A percentile compares a stretch with the other conserved stretches of the same genome.
These are phyloP conservation scores for Entomortierella lignicola DNA, from an alignment of 192 early-diverging fungal species.

Conservation along the genomic window DNA sequence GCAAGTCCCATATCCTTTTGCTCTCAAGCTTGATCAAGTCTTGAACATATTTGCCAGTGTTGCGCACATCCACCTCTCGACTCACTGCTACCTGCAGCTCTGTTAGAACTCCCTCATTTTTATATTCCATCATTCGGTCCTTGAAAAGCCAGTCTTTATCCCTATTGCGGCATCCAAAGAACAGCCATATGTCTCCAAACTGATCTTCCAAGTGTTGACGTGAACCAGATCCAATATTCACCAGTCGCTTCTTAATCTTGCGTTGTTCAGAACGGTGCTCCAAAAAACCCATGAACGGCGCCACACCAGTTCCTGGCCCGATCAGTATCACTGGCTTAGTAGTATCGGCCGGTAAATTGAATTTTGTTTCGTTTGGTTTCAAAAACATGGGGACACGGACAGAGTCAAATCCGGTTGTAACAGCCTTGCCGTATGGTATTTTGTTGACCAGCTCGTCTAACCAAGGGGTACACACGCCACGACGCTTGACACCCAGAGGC, in stretches of 20 bases:
- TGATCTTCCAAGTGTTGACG: constrained; percentile 45
- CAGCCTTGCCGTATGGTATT: constrained; percentile 30
- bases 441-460: constrained; percentile 73
- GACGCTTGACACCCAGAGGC: constrained; percentile 50
- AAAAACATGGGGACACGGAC: constrained; percentile 64
- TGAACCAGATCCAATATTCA: constrained; percentile 28
- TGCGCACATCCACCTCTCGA: constrained; percentile 59
- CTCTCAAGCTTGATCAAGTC: constrained; percentile 72
- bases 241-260: constrained; percentile 51
- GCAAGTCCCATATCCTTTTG: constrained; percentile 65
- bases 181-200: constrained; percentile 74
- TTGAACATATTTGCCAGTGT: constrained; percentile 84
- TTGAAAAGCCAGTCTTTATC: constrained; percentile 78
- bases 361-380: constrained; percentile 69
- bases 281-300: constrained; percentile 92
- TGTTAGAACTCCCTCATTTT: constrained; percentile 64
- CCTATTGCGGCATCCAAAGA: constrained; percentile 85
- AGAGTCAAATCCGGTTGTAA: constrained; percentile 8
- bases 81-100: constrained; percentile 74
- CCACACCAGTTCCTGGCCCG: constrained; percentile 95
- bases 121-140: constrained; percentile 65
- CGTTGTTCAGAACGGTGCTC: constrained; percentile 74
- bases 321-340: constrained; percentile 83
- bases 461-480: constrained; percentile 86
- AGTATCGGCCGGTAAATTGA: constrained; percentile 73